Evolutionary conservation across 73 alveolate genomes (phyloP).

Genomic region (Paramecium primaurelia): DNA sequence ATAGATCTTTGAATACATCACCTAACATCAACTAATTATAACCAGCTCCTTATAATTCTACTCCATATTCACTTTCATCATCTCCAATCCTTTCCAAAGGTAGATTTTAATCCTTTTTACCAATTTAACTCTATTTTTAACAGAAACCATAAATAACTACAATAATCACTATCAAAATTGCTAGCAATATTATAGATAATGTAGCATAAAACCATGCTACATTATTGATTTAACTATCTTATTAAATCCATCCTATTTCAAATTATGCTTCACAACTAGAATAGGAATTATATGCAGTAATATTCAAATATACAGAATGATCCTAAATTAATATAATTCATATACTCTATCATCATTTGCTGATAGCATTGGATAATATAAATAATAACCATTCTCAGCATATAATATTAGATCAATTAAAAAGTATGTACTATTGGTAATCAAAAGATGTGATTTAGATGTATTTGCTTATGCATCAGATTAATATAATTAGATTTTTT

Average conservation of each 20-base stretch:
- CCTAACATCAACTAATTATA: not conserved
- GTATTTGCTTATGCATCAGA: not conserved
- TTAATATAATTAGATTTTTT: not conserved
- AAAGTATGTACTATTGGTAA: not conserved
- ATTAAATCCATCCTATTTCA: not conserved
- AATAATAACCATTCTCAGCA: not conserved
- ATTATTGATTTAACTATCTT: not conserved
- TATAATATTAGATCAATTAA: not conserved
- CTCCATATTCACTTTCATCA: not conserved
- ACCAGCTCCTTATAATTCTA: not conserved
- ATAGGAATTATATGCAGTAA: not conserved
- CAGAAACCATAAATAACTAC: not conserved
- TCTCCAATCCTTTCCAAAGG: not conserved
- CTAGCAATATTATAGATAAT: not conserved
- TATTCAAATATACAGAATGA: not conserved
- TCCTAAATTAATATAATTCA: not conserved
- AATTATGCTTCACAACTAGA: not conserved
- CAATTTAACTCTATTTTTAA: not conserved
- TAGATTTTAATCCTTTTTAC: not conserved
- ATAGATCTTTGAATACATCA: not conserved
- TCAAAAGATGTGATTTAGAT: not conserved
- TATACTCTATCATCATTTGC: not conserved
- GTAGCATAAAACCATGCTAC: not conserved
- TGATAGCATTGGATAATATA: not conserved
- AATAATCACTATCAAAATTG: not conserved